Evolutionary conservation across 345 rosid species (phyloP).

Genomic region (Populus ilicifolia): DNA sequence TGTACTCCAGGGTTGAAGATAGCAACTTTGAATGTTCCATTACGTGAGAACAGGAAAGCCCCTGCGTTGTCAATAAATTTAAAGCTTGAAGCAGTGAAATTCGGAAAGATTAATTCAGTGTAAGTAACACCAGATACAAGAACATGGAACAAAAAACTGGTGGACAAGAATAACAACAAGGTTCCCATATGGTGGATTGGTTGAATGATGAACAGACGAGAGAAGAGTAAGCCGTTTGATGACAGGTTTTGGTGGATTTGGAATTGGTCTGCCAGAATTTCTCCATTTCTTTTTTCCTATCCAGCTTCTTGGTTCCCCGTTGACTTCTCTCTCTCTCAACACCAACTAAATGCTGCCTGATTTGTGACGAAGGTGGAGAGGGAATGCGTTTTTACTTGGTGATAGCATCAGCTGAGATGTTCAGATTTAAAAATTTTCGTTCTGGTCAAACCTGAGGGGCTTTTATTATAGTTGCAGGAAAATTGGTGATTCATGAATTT

Average conservation of each 20-base stretch:
- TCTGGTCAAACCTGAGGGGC: conserved; percentile 14
- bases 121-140: conserved; percentile 35
- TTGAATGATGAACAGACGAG: conserved; percentile 13
- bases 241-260: conserved; percentile 11
- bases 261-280: conserved; percentile 18
- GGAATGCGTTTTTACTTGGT: conserved; percentile 16
- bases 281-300: conserved; percentile 19
- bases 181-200: conserved; percentile 41
- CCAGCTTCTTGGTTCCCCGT: conserved; percentile 17
- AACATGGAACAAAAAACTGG: conserved; percentile 34
- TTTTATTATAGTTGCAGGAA: neutral
- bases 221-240: conserved; percentile 13
- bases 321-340: conserved; percentile 26
- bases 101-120: conserved; percentile 51
- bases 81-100: conserved; percentile 61
- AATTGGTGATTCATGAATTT: neutral
- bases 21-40: conserved; percentile 58
- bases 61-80: conserved; percentile 47
- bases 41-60: conserved; percentile 58
- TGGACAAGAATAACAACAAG: conserved; percentile 24
- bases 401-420: conserved; percentile 21
- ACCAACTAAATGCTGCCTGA: conserved; percentile 10
- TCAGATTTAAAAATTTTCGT: neutral
- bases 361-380: conserved; percentile 16
- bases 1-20: conserved; percentile 46